Evolutionary conservation across 2,329 filamentous ascomycete genomes (phyloP).

Genomic region (Berkeleyomyces basicola): DNA sequence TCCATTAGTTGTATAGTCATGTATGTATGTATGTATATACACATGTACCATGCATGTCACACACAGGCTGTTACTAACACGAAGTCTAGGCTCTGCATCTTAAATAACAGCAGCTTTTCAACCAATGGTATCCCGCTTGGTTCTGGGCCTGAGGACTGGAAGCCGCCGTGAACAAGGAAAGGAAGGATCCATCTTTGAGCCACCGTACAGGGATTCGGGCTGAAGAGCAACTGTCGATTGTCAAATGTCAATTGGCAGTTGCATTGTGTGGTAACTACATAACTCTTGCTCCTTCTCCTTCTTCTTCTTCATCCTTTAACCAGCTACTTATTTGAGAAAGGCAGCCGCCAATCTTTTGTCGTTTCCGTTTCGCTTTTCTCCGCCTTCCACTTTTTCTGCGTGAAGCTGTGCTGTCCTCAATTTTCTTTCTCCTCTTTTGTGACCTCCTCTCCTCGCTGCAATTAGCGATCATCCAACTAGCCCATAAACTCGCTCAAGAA

Average conservation of each 20-base stretch:
- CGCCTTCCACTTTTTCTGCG: not conserved
- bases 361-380: not conserved
- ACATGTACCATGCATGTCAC: too few species aligned
- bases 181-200: too few species aligned
- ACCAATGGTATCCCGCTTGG: too few species aligned
- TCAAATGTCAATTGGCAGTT: not conserved
- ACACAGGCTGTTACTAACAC: too few species aligned
- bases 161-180: too few species aligned
- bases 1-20: too few species aligned
- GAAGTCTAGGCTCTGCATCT: too few species aligned
- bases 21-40: too few species aligned
- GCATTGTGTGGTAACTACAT: not conserved
- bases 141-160: too few species aligned
- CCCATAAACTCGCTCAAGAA: not conserved
- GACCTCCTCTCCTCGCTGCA: not conserved
- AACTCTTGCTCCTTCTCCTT: not conserved
- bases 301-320: not conserved
- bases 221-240: too few species aligned
- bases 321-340: not conserved
- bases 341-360: not conserved
- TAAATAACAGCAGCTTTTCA: too few species aligned
- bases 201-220: too few species aligned
- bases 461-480: not conserved
- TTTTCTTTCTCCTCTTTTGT: not conserved
- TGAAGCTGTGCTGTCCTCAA: not conserved